phyloP scores from a whole-genome alignment of 2,329 filamentous ascomycete species.

The Hypoxylon sp. region DNA sequence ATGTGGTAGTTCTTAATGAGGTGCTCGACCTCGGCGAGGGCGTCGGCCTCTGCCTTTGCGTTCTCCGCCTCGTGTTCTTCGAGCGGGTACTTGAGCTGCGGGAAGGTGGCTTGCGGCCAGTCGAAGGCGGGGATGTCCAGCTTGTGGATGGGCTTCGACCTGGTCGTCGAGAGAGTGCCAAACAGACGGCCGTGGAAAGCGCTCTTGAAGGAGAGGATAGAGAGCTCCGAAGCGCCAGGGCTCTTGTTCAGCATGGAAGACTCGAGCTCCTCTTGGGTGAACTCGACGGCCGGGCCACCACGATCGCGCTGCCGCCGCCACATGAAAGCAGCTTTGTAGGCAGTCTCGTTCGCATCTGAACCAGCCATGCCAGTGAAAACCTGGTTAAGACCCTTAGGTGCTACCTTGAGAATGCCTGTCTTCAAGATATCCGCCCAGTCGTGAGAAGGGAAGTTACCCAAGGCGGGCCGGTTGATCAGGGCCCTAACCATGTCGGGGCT shows the following conservation, averaged over 20 bases:
- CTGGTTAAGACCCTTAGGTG: constrained; percentile 85
- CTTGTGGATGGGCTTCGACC: constrained; percentile 95
- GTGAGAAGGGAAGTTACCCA: constrained; percentile 89
- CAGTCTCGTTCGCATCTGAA: constrained; percentile 93
- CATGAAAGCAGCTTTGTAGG: constrained; percentile 97
- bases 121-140: constrained; percentile 94
- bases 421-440: constrained; percentile 86
- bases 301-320: constrained; percentile 85
- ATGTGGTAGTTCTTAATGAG: constrained; percentile 83
- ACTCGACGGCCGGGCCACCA: constrained; percentile 81
- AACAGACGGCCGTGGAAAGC: constrained; percentile 94
- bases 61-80: constrained; percentile 85
- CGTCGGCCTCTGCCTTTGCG: constrained; percentile 81
- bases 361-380: constrained; percentile 92
- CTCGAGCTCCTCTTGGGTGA: constrained; percentile 80
- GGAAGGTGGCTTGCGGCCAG: constrained; percentile 93
- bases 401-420: constrained; percentile 83
- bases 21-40: constrained; percentile 84
- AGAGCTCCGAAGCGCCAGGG: constrained; percentile 82
- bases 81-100: constrained; percentile 86
- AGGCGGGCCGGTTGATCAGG: constrained; percentile 88
- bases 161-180: constrained; percentile 86
- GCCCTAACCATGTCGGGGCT: constrained; percentile 83
- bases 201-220: constrained; percentile 89
- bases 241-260: constrained; percentile 83